Percentiles rank a stretch among this genome's conserved stretches.
phyloP scores from a whole-genome alignment of 1,139 yeast species.

The Meyerozyma sp. region DNA sequence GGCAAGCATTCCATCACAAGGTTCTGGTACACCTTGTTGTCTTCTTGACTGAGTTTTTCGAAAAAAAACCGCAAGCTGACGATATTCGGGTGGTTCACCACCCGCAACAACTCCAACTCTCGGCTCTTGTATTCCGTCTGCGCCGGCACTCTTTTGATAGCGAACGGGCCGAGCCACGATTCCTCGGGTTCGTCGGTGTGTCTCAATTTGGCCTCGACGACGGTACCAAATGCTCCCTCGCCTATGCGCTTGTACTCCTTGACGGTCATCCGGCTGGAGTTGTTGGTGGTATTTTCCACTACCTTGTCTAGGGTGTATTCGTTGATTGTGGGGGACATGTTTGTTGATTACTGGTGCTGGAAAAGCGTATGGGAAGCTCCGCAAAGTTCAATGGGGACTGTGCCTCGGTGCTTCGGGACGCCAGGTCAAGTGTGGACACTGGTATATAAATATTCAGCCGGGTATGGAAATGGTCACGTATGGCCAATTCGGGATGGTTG shows the following conservation, averaged over 20 bases:
- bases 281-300: conserved; percentile 51
- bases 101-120: conserved; percentile 68
- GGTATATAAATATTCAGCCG: no score
- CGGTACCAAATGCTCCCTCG: conserved; percentile 83
- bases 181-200: conserved; percentile 19
- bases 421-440: no score
- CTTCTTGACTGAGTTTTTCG: conserved; percentile 54
- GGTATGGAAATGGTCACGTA: no score
- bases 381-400: no score
- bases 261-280: conserved; percentile 56
- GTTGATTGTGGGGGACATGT: conserved; percentile 3
- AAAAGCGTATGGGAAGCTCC: no score
- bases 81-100: conserved; percentile 74
- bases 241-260: conserved; percentile 72
- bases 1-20: conserved; percentile 83
- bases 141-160: conserved; percentile 78
- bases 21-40: conserved; percentile 66
- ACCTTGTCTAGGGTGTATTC: conserved; percentile 48
- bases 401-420: no score
- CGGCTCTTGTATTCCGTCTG: conserved; percentile 80
- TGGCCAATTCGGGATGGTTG: no score
- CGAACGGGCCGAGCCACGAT: conserved; percentile 72
- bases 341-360: background rate
- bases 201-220: conserved; percentile 62
- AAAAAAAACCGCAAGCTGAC: conserved; percentile 62